A percentile compares a stretch with the other conserved stretches of the same genome.
phyloP scores from a whole-genome alignment of 2,329 filamentous ascomycete genomes.

The Verticillium albo-atrum region DNA sequence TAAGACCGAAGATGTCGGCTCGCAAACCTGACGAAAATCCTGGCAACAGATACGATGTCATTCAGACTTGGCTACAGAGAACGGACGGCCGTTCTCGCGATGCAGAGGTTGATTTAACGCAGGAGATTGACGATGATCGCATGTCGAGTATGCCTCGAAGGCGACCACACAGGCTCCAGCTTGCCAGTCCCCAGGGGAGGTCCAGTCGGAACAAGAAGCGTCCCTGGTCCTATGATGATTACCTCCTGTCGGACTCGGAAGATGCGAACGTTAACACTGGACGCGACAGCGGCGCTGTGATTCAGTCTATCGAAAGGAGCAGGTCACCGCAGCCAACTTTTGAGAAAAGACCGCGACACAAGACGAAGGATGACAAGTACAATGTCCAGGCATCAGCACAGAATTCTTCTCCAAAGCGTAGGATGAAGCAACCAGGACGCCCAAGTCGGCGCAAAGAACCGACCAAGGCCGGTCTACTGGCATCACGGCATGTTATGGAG shows the following conservation, averaged over 20 bases:
- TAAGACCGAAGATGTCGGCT: not conserved
- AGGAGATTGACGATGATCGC: not conserved
- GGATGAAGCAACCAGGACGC: constrained; percentile 13
- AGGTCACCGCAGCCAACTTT: constrained; percentile 21
- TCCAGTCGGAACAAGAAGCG: not conserved
- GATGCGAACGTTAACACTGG: not conserved
- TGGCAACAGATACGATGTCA: not conserved
- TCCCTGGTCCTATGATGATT: not conserved
- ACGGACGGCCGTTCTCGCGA: not conserved
- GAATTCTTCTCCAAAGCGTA: not conserved
- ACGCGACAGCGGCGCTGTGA: not conserved
- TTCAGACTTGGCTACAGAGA: not conserved
- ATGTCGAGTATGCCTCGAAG: not conserved
- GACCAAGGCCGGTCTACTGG: constrained; percentile 18
- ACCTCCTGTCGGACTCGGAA: not conserved
- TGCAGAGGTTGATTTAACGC: not conserved
- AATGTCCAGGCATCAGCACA: constrained; percentile 30
- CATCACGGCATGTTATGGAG: constrained; percentile 44
- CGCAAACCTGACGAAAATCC: not conserved
- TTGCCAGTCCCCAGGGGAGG: not conserved
- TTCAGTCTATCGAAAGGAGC: not conserved
- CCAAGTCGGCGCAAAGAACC: constrained; percentile 19
- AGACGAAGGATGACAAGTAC: constrained; percentile 53
- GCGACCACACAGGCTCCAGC: not conserved
- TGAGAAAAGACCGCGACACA: constrained; percentile 48